Evolutionary conservation across 768 basidiomycete species (phyloP), one percentile per base, ranked within the genome.

Genomic region (Trametes maxima): DNA sequence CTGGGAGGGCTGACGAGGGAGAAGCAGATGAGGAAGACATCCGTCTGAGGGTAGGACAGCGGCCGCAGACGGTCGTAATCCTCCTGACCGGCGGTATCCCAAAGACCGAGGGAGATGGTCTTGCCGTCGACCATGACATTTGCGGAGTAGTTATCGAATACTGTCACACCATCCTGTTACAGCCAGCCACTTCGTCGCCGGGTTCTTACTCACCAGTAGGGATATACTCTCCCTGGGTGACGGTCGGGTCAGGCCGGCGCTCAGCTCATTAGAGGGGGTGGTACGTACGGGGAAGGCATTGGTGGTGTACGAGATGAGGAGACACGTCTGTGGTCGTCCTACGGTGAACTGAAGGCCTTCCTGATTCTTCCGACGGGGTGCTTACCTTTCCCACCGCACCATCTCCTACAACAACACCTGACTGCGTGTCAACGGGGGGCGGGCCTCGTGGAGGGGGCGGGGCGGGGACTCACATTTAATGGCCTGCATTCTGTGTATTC

Each of bases 41-140:
- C 96, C 44, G 97, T 98, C 78, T 98, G 97, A 24, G 97, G 97
- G 79, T 99, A 99, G 65, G 94, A 96, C 69, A 99, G 84, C 53
- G 97, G 97, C 68, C 97, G 89, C 68, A 99, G 90, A 45, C 97
- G 90, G 78, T 96, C 94, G 74, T 96, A 99, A 80, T 99, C 96
- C 77, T 99, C 97, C 78, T 99, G 97, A 67, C 97, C 97, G 37
- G 97, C 97, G n/a, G 97, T 99, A 84, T 99, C 97, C 97, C 97
- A 99, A 58, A 99, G 81, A 51, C 96, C 96, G 58, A 98, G 87
- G 62, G 94, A 97, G 72, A 98, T 95, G 54, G 97, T 97, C 82
- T 96, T 95, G 68, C 94, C 94, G 70, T 99, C 97, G 48, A 99
- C 97, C 89, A 98, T 94, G 57, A 99, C 95, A 77, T 95, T 96